Evolutionary conservation across 2,329 filamentous ascomycete species (phyloP), one percentile per base, ranked within the genome.

Genomic region (Penicillium sp.): DNA sequence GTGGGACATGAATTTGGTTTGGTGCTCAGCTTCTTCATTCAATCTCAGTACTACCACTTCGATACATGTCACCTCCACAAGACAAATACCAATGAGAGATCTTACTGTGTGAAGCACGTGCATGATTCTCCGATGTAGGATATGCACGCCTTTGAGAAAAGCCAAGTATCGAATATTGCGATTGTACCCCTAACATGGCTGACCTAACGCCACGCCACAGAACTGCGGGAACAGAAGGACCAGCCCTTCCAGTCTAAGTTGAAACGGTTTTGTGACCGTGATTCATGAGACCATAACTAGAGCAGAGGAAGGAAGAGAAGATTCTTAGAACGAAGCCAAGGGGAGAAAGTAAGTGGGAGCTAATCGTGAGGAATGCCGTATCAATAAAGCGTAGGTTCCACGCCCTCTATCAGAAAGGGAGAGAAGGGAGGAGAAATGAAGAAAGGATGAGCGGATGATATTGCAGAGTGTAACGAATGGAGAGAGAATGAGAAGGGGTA

Each of bases 401-500:
- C 5, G 26, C 26, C 26, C 26, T 26, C 26, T 26, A 26, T 26
- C 26, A 26, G 26, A 26, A 26, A 26, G 26, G 26, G 5, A 26
- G 5, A 26, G 26, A 26, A 26, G 3, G 26, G 26, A 26, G 26
- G 5, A 26, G 3, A 26, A 26, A 26, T 26, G 26, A 26, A 26
- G 26, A 26, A 26, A 4, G 26, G 26, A 26, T 26, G 26, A 26
- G 26, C 4, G 26, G 26, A 26, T 26, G 26, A 26, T 4, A 26
- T 26, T 26, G 5, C 26, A 26, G 26, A 26, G 26, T 26, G 26
- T 26, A 26, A 26, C 3, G 26, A 5, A 26, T 26, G 26, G 26
- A 26, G 13, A 41, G 35, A 56, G 41, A 45, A 29, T 23, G 49
- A 31, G 26, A 15, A 51, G 23, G 49, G 56, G 53, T 58, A 35